Evolutionary conservation across 306 rosid genomes (phyloP).

Genomic region (Gillenia trifoliata): DNA sequence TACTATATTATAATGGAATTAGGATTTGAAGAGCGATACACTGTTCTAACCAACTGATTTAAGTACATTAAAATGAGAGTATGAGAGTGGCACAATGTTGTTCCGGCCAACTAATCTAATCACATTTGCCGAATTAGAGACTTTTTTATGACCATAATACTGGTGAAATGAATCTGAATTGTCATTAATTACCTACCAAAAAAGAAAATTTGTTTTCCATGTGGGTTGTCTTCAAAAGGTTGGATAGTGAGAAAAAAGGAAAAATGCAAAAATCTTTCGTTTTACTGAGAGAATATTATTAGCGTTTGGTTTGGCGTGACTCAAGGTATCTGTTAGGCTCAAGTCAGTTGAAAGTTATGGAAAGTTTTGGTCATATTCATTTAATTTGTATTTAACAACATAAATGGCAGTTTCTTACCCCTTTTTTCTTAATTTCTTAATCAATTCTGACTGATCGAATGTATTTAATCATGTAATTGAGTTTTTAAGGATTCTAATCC

Average conservation of each 20-base stretch:
- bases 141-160: slow-evolving; percentile 23
- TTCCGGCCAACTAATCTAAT: too few species aligned
- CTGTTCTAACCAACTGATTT: too few species aligned
- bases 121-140: too few species aligned
- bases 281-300: slow-evolving; percentile 35
- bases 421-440: not conserved
- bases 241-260: slow-evolving; percentile 21
- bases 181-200: slow-evolving; percentile 1
- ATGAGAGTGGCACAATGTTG: too few species aligned
- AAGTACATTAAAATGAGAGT: too few species aligned
- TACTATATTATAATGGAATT: too few species aligned
- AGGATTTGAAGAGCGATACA: too few species aligned
- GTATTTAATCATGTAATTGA: slow-evolving; percentile 19
- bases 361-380: slow-evolving; percentile 36
- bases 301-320: slow-evolving; percentile 34
- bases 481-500: not conserved
- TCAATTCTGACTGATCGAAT: slow-evolving; percentile 5
- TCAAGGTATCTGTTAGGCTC: slow-evolving; percentile 43
- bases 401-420: slow-evolving; percentile 11
- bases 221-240: slow-evolving; percentile 26
- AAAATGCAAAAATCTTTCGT: slow-evolving; percentile 29
- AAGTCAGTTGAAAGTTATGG: slow-evolving; percentile 17
- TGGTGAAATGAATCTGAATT: slow-evolving; percentile 23
- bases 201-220: slow-evolving; percentile 9
- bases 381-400: slow-evolving; percentile 39